Conservation (phyloP, 441 rosid genomes). For the Eutrema salsugineum region DNA sequence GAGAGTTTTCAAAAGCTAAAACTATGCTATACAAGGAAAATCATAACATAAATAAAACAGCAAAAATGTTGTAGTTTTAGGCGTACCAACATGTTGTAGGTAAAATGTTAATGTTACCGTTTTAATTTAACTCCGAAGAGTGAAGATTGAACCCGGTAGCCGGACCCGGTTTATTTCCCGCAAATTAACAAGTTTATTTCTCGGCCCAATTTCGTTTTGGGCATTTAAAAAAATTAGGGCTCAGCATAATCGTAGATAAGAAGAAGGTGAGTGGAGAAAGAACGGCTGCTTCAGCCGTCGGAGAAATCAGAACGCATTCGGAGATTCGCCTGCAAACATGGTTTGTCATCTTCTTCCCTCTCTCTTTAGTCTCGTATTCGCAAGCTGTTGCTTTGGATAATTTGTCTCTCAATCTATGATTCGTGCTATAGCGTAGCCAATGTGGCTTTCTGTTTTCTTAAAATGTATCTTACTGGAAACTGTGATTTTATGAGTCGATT, state of each 20-base stretch:
- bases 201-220: background rate
- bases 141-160: too few relatives aligned
- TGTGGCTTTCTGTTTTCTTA: background rate
- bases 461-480: background rate
- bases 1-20: too few relatives aligned
- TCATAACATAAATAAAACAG: too few relatives aligned
- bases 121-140: too few relatives aligned
- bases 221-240: background rate
- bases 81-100: too few relatives aligned
- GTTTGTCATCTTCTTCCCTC: background rate
- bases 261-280: background rate
- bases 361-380: background rate
- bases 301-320: background rate
- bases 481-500: background rate
- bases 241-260: background rate
- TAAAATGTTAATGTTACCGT: background rate
- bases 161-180: too few relatives aligned
- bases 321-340: slow-evolving; percentile 17
- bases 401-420: background rate
- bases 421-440: background rate
- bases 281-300: slow-evolving; percentile 19
- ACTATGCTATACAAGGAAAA: too few relatives aligned
- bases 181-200: background rate
- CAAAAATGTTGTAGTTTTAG: background rate
- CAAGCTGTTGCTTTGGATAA: background rate